Percentiles rank a stretch among this genome's conserved stretches.
phyloP scores from a whole-genome alignment of 805 yeast species.

The Hanseniaspora singularis region DNA sequence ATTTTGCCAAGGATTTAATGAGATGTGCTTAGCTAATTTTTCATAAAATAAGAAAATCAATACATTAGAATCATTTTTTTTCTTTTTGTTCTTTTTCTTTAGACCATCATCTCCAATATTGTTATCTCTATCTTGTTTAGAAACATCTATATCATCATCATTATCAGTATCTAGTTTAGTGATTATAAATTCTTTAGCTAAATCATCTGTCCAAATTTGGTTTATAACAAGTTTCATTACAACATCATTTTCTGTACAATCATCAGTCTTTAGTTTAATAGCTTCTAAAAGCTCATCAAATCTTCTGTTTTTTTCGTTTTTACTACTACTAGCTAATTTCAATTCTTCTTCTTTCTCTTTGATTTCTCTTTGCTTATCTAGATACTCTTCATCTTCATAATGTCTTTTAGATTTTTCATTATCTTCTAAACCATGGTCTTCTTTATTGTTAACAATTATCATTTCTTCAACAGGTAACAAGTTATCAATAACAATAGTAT shows the following conservation, averaged over 20 bases:
- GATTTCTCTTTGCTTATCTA: conserved; percentile 21
- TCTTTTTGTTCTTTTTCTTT: no score
- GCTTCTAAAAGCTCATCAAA: conserved; percentile 11
- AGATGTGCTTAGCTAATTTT: conserved; percentile 35
- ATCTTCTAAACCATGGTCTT: conserved; percentile 19
- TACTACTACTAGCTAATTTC: conserved; percentile 15
- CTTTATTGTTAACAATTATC: conserved; percentile 10
- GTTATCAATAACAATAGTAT: conserved; percentile 25
- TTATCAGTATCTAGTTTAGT: conserved; percentile 14
- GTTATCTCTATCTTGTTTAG: no score
- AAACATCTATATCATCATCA: neutral
- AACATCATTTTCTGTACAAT: conserved; percentile 1
- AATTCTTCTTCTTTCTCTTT: conserved; percentile 22
- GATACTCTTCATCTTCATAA: conserved; percentile 27
- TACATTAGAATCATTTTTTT: no score
- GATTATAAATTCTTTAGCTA: conserved; percentile 27
- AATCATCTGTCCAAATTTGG: conserved; percentile 24
- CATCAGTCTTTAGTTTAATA: neutral
- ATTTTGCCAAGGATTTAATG: conserved; percentile 27
- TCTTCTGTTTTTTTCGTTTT: conserved; percentile 8
- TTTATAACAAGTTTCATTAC: conserved; percentile 12
- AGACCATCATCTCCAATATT: no score
- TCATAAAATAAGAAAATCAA: conserved; percentile 31
- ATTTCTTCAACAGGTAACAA: conserved; percentile 15
- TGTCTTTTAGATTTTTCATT: conserved; percentile 27